Evolutionary conservation across 1,284 basidiomycete species (phyloP).

Genomic region (Clitocybe nebularis): DNA sequence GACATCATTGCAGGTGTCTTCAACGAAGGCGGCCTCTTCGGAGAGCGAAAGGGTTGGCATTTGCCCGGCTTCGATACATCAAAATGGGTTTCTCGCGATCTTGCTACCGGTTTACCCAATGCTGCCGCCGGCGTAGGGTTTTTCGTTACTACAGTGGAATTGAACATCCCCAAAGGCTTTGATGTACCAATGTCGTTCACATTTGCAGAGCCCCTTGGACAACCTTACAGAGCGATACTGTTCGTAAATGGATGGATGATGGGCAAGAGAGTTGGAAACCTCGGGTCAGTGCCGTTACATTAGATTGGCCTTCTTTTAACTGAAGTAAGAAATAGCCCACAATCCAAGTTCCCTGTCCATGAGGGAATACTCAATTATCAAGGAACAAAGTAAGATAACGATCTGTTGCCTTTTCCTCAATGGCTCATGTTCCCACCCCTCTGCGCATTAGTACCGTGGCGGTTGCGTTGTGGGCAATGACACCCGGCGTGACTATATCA

Average conservation of each 20-base stretch:
- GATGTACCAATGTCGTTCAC: conserved; percentile 69
- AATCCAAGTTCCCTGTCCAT: conserved; percentile 74
- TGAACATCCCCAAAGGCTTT: conserved; percentile 53
- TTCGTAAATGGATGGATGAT: conserved; percentile 88
- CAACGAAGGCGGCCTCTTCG: conserved; percentile 80
- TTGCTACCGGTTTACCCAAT: conserved; percentile 54
- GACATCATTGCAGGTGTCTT: conserved; percentile 34
- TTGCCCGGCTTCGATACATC: conserved; percentile 69
- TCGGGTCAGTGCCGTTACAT: conserved; percentile 47
- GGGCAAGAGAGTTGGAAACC: conserved; percentile 70
- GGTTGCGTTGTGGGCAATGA: conserved; percentile 68
- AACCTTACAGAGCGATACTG: conserved; percentile 68
- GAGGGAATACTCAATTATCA: conserved; percentile 70
- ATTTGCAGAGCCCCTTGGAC: conserved; percentile 51
- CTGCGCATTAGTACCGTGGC: conserved; percentile 73
- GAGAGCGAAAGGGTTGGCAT: conserved; percentile 80
- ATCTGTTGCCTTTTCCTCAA: conserved; percentile 10
- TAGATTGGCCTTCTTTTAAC: not conserved
- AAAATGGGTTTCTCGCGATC: conserved; percentile 50
- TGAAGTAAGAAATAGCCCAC: conserved; percentile 43
- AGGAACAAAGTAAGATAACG: conserved; percentile 70
- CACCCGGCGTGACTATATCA: conserved; percentile 38
- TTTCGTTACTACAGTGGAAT: conserved; percentile 69
- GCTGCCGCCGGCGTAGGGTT: conserved; percentile 67
- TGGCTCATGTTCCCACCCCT: conserved; percentile 7